These are phyloP conservation scores for Lentinula novae-zelandiae DNA, from an alignment of 1,284 basidiomycete species.

Conservation along the genomic window DNA sequence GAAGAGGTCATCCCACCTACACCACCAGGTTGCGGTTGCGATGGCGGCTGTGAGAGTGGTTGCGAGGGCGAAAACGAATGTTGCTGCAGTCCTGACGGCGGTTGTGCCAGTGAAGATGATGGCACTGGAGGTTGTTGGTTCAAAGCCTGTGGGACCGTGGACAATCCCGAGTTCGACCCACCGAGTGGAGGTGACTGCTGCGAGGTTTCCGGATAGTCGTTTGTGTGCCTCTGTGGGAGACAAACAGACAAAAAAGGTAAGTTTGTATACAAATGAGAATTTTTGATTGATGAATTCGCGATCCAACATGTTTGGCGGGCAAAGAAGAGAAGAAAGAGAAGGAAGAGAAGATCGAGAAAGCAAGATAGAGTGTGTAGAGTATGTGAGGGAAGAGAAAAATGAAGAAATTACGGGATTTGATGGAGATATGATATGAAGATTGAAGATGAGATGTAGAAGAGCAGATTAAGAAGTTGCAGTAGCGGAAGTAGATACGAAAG, in stretches of 20 bases:
- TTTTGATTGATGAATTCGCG: neutral
- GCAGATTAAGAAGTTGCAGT: neutral
- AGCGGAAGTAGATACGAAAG: neutral
- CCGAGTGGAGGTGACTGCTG: neutral
- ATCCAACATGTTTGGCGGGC: neutral
- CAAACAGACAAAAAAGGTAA: neutral
- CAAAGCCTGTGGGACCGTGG: neutral
- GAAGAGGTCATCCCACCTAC: neutral
- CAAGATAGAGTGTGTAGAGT: conserved; percentile 3
- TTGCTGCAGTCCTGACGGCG: neutral
- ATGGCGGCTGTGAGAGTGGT: neutral
- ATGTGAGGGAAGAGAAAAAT: neutral
- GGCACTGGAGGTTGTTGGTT: neutral
- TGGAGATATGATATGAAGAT: neutral
- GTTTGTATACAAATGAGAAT: neutral
- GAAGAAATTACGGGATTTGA: neutral
- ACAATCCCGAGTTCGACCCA: neutral
- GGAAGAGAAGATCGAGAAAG: conserved; percentile 2
- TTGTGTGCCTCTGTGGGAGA: conserved; percentile 3
- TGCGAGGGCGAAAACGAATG: neutral
- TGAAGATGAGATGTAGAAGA: neutral
- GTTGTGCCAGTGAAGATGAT: neutral
- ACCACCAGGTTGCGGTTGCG: neutral
- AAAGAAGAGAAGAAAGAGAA: conserved; percentile 6
- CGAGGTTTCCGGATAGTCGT: neutral